Percentiles rank a stretch among this genome's conserved stretches.
Conservation (phyloP, 495 filamentous ascomycete species). For the Hyphodiscus hymeniophilus region DNA sequence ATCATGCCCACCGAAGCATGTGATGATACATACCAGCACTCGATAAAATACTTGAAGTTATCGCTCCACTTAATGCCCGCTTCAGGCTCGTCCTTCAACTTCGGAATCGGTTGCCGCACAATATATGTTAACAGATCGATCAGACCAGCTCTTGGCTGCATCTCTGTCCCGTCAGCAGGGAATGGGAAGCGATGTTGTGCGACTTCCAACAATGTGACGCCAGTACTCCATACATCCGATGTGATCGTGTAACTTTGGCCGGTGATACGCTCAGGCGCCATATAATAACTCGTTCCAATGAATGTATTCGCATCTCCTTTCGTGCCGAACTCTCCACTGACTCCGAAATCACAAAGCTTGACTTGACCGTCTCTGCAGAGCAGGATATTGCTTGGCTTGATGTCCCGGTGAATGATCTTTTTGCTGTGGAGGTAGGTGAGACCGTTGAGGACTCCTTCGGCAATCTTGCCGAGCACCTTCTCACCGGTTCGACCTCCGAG, state of each 20-base stretch:
- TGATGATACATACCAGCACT: slow-evolving; percentile 99
- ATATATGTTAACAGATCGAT: slow-evolving; percentile 97
- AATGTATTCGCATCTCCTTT: slow-evolving; percentile 98
- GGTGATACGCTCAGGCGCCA: slow-evolving; percentile 97
- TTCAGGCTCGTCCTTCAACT: slow-evolving; percentile 86
- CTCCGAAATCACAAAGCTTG: slow-evolving; percentile 97
- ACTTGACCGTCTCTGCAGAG: slow-evolving; percentile 88
- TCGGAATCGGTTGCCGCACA: slow-evolving; percentile 89
- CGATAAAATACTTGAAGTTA: slow-evolving; percentile 98
- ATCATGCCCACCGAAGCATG: not conserved
- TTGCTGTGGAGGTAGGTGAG: slow-evolving; percentile 92
- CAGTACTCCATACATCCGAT: slow-evolving; percentile 94
- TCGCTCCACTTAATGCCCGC: slow-evolving; percentile 82
- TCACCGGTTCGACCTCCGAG: slow-evolving; percentile 91
- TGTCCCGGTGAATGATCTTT: slow-evolving; percentile 98
- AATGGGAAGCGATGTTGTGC: slow-evolving; percentile 98
- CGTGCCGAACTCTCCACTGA: slow-evolving; percentile 94
- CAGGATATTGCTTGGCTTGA: slow-evolving; percentile 97
- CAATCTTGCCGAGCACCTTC: slow-evolving; percentile 96
- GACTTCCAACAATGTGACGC: slow-evolving; percentile 93
- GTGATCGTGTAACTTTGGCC: slow-evolving; percentile 98
- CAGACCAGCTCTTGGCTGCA: slow-evolving; percentile 72
- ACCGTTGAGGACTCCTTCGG: slow-evolving; percentile 89
- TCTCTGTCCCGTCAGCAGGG: slow-evolving; percentile 90
- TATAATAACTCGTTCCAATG: slow-evolving; percentile 98